Conservation (phyloP, 805 yeast species). For the Barnettozyma salicaria region DNA sequence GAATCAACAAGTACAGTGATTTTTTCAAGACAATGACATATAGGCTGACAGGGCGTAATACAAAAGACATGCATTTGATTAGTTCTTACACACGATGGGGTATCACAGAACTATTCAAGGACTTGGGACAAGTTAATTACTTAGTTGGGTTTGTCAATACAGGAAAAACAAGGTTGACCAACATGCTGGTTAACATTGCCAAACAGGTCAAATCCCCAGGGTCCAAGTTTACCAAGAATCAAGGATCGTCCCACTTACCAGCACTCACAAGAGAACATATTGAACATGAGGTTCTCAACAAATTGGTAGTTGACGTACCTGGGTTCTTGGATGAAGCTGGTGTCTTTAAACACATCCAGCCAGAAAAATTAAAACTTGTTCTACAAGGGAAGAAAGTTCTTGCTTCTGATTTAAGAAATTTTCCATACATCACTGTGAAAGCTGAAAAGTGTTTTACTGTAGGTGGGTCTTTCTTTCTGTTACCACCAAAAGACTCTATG, state of each 20-base stretch:
- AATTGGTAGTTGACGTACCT: conserved; percentile 33
- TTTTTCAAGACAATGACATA: conserved; percentile 29
- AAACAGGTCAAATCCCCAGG: conserved; percentile 9
- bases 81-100: conserved; percentile 54
- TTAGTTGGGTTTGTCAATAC: conserved; percentile 62
- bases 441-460: conserved; percentile 43
- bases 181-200: conserved; percentile 34
- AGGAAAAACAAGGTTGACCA: conserved; percentile 63
- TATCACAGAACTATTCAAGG: conserved; percentile 31
- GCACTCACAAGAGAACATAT: conserved; percentile 61
- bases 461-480: conserved; percentile 58
- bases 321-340: conserved; percentile 29
- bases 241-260: conserved; percentile 47
- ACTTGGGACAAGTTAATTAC: conserved; percentile 37
- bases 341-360: conserved; percentile 26
- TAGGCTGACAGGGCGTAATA: conserved; percentile 26
- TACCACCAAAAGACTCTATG: conserved; percentile 47
- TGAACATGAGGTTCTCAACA: conserved; percentile 31
- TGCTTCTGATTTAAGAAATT: conserved; percentile 26
- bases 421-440: conserved; percentile 31
- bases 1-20: conserved; percentile 27
- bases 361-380: conserved; percentile 26
- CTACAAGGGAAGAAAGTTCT: conserved; percentile 30
- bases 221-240: conserved; percentile 15
- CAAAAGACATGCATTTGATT: conserved; percentile 35